phyloP scores from a whole-genome alignment of 2,329 filamentous ascomycete species.

The Cladosporium sp. region DNA sequence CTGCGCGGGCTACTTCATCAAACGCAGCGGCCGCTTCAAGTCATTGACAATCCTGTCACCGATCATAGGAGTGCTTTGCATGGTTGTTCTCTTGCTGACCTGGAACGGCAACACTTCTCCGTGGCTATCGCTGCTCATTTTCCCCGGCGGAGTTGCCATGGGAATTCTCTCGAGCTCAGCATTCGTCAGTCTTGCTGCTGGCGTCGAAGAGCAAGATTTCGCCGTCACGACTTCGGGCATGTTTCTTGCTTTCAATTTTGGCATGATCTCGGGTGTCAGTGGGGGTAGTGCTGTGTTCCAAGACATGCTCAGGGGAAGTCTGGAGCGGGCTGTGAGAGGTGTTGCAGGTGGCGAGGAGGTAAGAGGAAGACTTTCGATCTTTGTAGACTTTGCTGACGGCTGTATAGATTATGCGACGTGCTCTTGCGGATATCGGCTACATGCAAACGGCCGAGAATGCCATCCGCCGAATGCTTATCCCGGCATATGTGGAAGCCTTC shows the following conservation, averaged over 20 bases:
- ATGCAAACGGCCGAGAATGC: conserved; percentile 25
- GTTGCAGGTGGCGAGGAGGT: conserved; percentile 27
- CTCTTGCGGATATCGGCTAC: conserved; percentile 38
- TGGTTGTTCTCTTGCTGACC: conserved; percentile 47
- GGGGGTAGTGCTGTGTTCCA: conserved; percentile 36
- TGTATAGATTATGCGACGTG: conserved; percentile 40
- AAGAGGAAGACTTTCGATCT: background rate
- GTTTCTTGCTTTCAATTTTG: conserved; percentile 43
- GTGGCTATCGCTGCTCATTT: conserved; percentile 55
- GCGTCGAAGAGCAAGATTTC: conserved; percentile 42
- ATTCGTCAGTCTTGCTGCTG: conserved; percentile 48
- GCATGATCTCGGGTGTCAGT: conserved; percentile 38
- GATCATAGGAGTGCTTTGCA: conserved; percentile 46
- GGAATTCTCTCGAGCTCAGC: conserved; percentile 43
- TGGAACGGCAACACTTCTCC: conserved; percentile 58
- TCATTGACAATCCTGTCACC: conserved; percentile 48
- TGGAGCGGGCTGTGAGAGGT: conserved; percentile 30
- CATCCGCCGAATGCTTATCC: conserved; percentile 21
- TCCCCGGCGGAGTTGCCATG: conserved; percentile 52
- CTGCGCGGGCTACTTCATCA: conserved; percentile 54
- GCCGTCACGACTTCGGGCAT: conserved; percentile 48
- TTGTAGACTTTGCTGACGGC: conserved; percentile 10
- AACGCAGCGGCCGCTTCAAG: conserved; percentile 57
- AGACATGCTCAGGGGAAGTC: conserved; percentile 29
- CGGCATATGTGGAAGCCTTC: conserved; percentile 23